A percentile compares a stretch with the other conserved stretches of the same genome.
phyloP scores from a whole-genome alignment of 768 basidiomycete genomes.

The Cantharellus anzutake region DNA sequence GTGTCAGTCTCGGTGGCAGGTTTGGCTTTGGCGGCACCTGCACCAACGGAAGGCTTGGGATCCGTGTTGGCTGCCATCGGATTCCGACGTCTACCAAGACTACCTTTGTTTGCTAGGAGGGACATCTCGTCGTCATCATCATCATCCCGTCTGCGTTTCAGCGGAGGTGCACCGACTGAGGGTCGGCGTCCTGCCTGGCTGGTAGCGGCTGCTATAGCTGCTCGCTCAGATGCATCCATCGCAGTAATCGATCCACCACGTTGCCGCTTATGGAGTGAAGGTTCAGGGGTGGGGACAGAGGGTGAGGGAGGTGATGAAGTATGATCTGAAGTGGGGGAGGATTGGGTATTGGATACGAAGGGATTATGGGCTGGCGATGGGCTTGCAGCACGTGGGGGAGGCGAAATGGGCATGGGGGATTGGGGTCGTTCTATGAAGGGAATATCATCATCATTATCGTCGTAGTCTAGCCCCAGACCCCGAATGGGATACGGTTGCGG shows the following conservation, averaged over 20 bases:
- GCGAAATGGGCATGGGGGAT: background rate
- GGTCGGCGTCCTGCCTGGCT: background rate
- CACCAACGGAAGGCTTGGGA: background rate
- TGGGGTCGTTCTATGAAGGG: background rate
- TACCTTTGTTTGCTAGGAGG: background rate
- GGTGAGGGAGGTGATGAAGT: background rate
- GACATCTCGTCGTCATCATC: background rate
- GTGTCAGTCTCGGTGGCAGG: background rate
- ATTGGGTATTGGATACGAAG: background rate
- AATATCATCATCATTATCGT: background rate
- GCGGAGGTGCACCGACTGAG: background rate
- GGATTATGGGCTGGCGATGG: background rate
- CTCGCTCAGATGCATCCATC: background rate
- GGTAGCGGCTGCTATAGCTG: background rate
- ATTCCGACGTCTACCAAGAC: background rate
- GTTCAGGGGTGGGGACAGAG: background rate
- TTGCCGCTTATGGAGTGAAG: background rate
- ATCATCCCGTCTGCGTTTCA: background rate
- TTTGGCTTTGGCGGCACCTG: background rate
- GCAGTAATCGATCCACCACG: background rate
- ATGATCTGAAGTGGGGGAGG: background rate
- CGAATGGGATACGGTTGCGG: background rate
- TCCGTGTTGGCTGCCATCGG: background rate
- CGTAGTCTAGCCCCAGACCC: background rate
- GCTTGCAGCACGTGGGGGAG: background rate